phyloP scores from a whole-genome alignment of 192 early-diverging fungal species.

The Backusella macrospora region DNA sequence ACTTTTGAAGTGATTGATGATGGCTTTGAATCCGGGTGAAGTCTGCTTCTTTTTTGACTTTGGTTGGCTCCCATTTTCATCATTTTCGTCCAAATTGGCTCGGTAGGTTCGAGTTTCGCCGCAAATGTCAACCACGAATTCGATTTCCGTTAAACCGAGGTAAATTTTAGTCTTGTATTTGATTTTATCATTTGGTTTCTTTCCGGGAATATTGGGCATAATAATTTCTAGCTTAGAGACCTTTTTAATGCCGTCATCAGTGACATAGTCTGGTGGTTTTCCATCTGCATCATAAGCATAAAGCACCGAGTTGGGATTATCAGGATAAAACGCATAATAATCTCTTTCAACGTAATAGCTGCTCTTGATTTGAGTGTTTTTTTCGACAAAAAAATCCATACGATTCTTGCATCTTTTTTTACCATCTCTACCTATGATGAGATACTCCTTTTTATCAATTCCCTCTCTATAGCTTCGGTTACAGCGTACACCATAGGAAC shows the following conservation, averaged over 20 bases:
- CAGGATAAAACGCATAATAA: constrained; percentile 47
- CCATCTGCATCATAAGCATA: constrained; percentile 43
- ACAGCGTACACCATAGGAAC: constrained; percentile 54
- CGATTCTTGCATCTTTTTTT: constrained; percentile 52
- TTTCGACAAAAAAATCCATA: constrained; percentile 51
- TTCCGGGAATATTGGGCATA: constrained; percentile 44
- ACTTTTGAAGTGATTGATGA: background rate
- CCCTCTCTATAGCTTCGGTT: constrained; percentile 55
- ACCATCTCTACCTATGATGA: constrained; percentile 49
- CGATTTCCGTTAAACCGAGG: constrained; percentile 41
- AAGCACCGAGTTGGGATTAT: constrained; percentile 44
- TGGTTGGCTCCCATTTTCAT: background rate
- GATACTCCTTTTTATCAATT: constrained; percentile 47
- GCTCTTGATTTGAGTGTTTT: constrained; percentile 29
- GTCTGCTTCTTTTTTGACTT: background rate
- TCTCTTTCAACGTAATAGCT: constrained; percentile 43
- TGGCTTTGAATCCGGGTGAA: background rate
- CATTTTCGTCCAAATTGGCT: background rate
- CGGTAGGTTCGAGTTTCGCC: background rate
- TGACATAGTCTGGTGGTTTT: constrained; percentile 39
- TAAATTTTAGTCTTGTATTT: constrained; percentile 45
- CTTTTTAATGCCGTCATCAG: constrained; percentile 41
- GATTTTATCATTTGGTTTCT: constrained; percentile 41
- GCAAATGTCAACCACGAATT: constrained; percentile 34
- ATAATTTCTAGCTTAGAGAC: constrained; percentile 45